Evolutionary conservation across 306 rosid genomes (phyloP), one percentile per base, ranked within the genome.

Genomic region (Sicyos baderoa): DNA sequence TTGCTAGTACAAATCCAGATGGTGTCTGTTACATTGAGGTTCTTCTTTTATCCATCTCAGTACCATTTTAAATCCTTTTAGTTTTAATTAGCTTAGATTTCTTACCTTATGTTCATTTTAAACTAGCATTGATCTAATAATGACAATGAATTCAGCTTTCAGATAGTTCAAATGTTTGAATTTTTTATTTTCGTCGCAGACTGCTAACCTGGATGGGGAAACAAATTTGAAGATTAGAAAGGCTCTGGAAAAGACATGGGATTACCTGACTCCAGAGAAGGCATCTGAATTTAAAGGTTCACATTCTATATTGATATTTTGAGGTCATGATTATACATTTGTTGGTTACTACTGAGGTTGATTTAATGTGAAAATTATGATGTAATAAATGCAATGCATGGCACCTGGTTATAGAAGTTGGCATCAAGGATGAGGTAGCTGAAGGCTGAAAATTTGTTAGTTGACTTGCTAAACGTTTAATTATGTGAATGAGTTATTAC

Each of bases 11-110:
- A 72, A 91, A 91, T 67, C 79, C 88, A 23, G 97, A 91, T 82
- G 97, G 97, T 77, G 89, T 91, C 80, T 91, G 97, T 84, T 91
- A 91, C 76, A 80, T 85, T 78, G 96, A 91, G 97, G 97, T 91
- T 76, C 25, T 70, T 72, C 44, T 58, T 71, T 78, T 58, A 25
- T 48, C 13, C 42, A 23, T 58, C 64, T 19, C 51, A 55, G 9
- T 18, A 25, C n/a, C 23, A 7, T 5, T 71, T 37, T 9, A 40
- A 15, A 21, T 70, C 49, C 32, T 40, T 53, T 54, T 71, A 40
- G 53, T 15, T 42, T 42, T 55, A 9, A 55, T 68, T 66, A 59
- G 17, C 49, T 23, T 8, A 22, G 37, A 21, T 51, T 70, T 53
- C 32, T 35, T 59, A 61, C 17, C 40, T 18, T 52, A 4, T 14